Base-by-base conservation (phyloP, 2,329 filamentous ascomycete species). In the Pseudocercospora cruenta region DNA sequence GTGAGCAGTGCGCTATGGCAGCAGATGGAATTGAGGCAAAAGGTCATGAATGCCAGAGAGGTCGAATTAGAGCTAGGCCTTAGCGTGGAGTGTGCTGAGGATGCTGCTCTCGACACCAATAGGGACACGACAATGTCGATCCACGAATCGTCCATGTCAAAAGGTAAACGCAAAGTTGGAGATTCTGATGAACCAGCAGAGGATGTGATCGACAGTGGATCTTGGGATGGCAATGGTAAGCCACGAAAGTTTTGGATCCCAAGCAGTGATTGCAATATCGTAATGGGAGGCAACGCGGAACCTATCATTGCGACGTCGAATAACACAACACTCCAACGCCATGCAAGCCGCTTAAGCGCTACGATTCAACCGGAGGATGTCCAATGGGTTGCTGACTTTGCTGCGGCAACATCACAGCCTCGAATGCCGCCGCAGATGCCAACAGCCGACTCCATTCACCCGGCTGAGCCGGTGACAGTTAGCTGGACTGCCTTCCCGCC, bases 171-270 rank as follows among this genome's bases (percentile, higher is more conserved):
- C 39, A 80, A 76, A 65, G 33, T 51, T 22, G 39, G 21, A 22
- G 58, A 31, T 21, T 2, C 21, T 33, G 61, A 67, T 7, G 31
- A 39, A 6, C 2, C 16, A 24, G 12, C 26, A 51, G 67, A 67
- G 10, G 68, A 73, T 16, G 67, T 73, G n/a, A 70, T 75, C n/a
- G 73, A 78, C 10, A 84, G 83, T 5, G 83, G 81, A 9, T 84
- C 82, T 59, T 86, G 84, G 84, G 84, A 85, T 69, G 80, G 80
- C 1, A 86, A 85, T 65, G 83, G 81, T 24, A 83, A 80, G 65
- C 83, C 84, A 12, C 81, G 84, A 22, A 86, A 86, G 62, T 87
- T 86, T 75, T 86, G 84, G 84, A 86, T 87, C 45, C 85, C 85
- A 3, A 82, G 78, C 60, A 80, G 80, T 21, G 85, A 87, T 69